Evolutionary conservation across 768 basidiomycete species (phyloP), one percentile per base, ranked within the genome.

Genomic region (Lactarius quietus): DNA sequence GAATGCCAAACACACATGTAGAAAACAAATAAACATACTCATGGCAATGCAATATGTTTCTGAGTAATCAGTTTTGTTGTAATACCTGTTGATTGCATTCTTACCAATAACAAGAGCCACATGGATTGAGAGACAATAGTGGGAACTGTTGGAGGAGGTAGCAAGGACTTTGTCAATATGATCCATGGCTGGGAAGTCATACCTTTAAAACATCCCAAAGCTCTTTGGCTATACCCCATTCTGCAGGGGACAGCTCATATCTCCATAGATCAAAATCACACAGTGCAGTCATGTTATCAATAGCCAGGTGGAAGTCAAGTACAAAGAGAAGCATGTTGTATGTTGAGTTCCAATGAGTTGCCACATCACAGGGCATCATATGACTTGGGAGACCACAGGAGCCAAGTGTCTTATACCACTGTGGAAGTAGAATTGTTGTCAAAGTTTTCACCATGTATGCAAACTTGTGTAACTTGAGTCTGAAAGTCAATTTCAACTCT

Each of bases 111-210:
- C 17, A 0, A 73, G 31, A 0, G 70, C 60, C 3, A 65, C 64
- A 33, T 33, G 33, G 8, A 33, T 33, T 33, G 33, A 33, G 33
- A 33, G 33, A 33, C 4, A 33, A 33, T 33, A 18, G 0, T 41
- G 39, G 6, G 17, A 17, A 6, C 17, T 7, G 6, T 41, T 6
- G 1, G 39, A 41, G 6, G 39, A 5, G 17, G 39, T 41, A 6
- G 39, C 15, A 14, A 63, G 39, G 8, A 12, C 18, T 33, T 72
- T 38, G 59, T 80, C 68, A 18, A 78, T 72, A 31, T 71, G 56
- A 55, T 80, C 77, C 77, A 78, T 78, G 6, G 74, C 77, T 12
- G 77, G 78, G 15, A 26, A 23, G 8, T 48, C 20, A 6, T n/a
- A 64, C 63, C 53, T 58, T 9, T 1, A 64, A 29, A 6, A 59